phyloP scores from a whole-genome alignment of 768 basidiomycete species.

The Mrakia frigida region DNA sequence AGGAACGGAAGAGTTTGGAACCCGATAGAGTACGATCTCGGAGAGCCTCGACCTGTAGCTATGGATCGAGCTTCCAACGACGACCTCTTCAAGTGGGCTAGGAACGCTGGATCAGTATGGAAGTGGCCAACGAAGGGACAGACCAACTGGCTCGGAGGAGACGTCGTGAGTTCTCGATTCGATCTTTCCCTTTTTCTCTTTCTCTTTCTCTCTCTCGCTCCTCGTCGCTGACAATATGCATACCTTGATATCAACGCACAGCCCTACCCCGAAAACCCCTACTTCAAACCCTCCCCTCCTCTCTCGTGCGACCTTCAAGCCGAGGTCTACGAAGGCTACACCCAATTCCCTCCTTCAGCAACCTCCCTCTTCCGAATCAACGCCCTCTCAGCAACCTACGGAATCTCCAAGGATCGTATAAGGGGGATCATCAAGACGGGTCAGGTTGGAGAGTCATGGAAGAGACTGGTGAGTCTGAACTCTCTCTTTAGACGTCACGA shows the following conservation, averaged over 20 bases:
- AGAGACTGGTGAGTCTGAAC: slow-evolving; percentile 20
- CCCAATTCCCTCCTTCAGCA: slow-evolving; percentile 9
- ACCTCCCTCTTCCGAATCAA: slow-evolving; percentile 10
- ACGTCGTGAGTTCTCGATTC: slow-evolving; percentile 20
- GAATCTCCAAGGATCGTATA: slow-evolving; percentile 30
- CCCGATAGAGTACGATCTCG: neutral
- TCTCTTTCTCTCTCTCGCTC: neutral
- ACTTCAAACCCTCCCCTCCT: slow-evolving; percentile 27
- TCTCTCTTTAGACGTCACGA: neutral
- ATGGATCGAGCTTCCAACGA: slow-evolving; percentile 11
- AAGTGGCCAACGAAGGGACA: slow-evolving; percentile 24
- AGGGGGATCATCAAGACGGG: slow-evolving; percentile 31
- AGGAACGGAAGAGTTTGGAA: neutral
- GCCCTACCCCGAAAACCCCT: slow-evolving; percentile 31
- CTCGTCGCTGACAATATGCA: too few species aligned
- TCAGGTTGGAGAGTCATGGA: slow-evolving; percentile 30
- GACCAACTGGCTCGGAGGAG: slow-evolving; percentile 31
- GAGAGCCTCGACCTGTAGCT: too few species aligned
- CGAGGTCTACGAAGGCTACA: slow-evolving; percentile 30
- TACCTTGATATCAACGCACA: neutral
- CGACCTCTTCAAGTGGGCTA: slow-evolving; percentile 4
- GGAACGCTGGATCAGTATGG: slow-evolving; percentile 6
- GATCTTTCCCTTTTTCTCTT: neutral
- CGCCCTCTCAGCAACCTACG: slow-evolving; percentile 21
- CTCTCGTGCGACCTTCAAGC: slow-evolving; percentile 30